Base-by-base conservation (phyloP, 2,329 filamentous ascomycete species). In the Fusarium sororula region DNA sequence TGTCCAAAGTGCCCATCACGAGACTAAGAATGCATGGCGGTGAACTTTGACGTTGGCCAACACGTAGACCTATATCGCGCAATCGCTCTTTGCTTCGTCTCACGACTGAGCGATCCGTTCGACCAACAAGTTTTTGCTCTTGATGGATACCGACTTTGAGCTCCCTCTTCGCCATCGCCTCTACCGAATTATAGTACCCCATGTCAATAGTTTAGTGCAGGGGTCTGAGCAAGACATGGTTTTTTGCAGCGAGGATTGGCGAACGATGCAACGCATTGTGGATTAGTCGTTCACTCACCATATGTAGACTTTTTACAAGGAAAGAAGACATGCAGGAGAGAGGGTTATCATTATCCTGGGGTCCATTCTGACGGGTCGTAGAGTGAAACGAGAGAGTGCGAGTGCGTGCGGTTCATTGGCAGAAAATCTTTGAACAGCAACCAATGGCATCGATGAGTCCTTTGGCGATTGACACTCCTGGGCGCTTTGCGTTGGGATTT, bases 311-410 rank as follows among this genome's bases (percentile, higher is more conserved):
- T 45, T 64, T 58, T 60, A 59, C 60, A 73, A 65, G 68, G 71
- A 69, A 64, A 57, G 18, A 35, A 53, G 13, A 76, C 74, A 70
- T 75, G 72, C 73, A 78, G 74, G 56, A 71, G 60, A 67, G 68
- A 50, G 60, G 72, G 54, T 56, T 63, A 58, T 53, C 65, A 50
- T 57, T 60, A 70, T 55, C 66, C 68, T 70, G 53, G 72, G 56
- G 53, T 51, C 70, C 70, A 63, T 70, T 58, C 58, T 64, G 66
- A 75, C 61, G 66, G 63, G 45, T 51, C 68, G 68, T 71, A 59
- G 73, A 72, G 70, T 77, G 73, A 78, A 77, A 78, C 76, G 39
- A 73, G 24, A 58, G 48, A 47, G 51, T 73, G 63, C 41, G 39
- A 61, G 47, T 60, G 26, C 68, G 58, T 37, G 32, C 42, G 24